A percentile compares a stretch with the other conserved stretches of the same genome.
Evolutionary conservation across 2,329 filamentous ascomycete genomes (phyloP).

Genomic region (Ophiostoma perfectum): DNA sequence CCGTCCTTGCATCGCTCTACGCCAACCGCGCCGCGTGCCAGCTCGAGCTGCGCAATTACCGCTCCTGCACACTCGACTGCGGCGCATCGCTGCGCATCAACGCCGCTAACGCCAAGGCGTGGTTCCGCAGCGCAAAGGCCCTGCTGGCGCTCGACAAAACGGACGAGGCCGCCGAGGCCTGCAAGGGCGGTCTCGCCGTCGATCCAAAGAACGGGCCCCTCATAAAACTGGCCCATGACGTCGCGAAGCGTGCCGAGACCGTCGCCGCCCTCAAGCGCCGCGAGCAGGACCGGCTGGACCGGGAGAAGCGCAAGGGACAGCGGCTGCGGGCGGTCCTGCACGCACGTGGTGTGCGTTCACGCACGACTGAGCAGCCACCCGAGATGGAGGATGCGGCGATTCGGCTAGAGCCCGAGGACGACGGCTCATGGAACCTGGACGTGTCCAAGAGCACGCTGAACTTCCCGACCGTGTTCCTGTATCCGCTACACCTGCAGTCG

Average conservation of each 20-base stretch:
- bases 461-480: constrained; percentile 78
- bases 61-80: constrained; percentile 80
- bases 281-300: constrained; percentile 52
- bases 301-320: constrained; percentile 49
- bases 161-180: constrained; percentile 74
- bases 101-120: constrained; percentile 77
- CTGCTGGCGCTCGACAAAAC: constrained; percentile 74
- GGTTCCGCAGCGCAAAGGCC: constrained; percentile 76
- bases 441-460: constrained; percentile 66
- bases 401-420: constrained; percentile 51
- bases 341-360: constrained; percentile 64
- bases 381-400: constrained; percentile 82
- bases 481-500: constrained; percentile 73
- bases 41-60: constrained; percentile 81
- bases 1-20: constrained; percentile 69
- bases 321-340: constrained; percentile 61
- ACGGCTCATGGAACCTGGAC: constrained; percentile 50
- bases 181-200: constrained; percentile 64
- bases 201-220: constrained; percentile 67
- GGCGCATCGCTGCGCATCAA: constrained; percentile 74
- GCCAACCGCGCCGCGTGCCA: constrained; percentile 88
- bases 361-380: constrained; percentile 64
- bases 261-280: constrained; percentile 48
- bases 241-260: constrained; percentile 54
- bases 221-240: constrained; percentile 48